phyloP scores from a whole-genome alignment of 768 basidiomycete species.

The Mycena rosella region DNA sequence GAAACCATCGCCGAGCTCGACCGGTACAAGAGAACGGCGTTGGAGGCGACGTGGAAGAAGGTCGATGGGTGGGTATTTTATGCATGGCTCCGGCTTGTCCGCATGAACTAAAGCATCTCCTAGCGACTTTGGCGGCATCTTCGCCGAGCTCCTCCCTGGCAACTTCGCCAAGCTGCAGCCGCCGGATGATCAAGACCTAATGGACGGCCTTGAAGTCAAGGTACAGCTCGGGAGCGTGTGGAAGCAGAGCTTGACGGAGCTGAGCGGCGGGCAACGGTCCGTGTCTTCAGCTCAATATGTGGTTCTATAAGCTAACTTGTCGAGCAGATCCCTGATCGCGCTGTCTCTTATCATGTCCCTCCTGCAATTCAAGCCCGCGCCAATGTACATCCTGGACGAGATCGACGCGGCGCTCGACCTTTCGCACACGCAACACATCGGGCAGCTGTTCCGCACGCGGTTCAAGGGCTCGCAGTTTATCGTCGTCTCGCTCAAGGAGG shows the following conservation, averaged over 20 bases:
- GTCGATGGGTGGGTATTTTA: slow-evolving; percentile 83
- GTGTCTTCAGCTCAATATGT: slow-evolving; percentile 40
- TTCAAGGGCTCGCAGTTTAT: slow-evolving; percentile 99
- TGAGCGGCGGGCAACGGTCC: slow-evolving; percentile 96
- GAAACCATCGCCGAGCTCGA: slow-evolving; percentile 94
- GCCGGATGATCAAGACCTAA: slow-evolving; percentile 93
- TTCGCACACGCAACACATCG: slow-evolving; percentile 97
- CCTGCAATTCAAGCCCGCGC: slow-evolving; percentile 98
- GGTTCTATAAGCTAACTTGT: slow-evolving; percentile 2
- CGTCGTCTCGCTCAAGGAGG: slow-evolving; percentile 97
- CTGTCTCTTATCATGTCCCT: slow-evolving; percentile 98
- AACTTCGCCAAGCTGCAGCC: slow-evolving; percentile 97
- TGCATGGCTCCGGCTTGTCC: background rate
- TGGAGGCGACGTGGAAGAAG: slow-evolving; percentile 96
- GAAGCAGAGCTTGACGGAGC: slow-evolving; percentile 97
- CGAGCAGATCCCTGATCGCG: slow-evolving; percentile 90
- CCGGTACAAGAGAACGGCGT: slow-evolving; percentile 92
- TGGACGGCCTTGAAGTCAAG: slow-evolving; percentile 97
- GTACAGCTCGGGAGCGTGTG: slow-evolving; percentile 95
- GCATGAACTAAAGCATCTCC: slow-evolving; percentile 4
- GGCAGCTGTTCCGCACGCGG: slow-evolving; percentile 95
- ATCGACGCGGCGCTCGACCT: slow-evolving; percentile 98
- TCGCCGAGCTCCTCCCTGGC: slow-evolving; percentile 94
- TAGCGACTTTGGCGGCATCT: slow-evolving; percentile 97
- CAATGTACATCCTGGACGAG: slow-evolving; percentile 99